Evolutionary conservation across 345 rosid species (phyloP), one percentile per base, ranked within the genome.

Genomic region (Raphanus raphanistrum): DNA sequence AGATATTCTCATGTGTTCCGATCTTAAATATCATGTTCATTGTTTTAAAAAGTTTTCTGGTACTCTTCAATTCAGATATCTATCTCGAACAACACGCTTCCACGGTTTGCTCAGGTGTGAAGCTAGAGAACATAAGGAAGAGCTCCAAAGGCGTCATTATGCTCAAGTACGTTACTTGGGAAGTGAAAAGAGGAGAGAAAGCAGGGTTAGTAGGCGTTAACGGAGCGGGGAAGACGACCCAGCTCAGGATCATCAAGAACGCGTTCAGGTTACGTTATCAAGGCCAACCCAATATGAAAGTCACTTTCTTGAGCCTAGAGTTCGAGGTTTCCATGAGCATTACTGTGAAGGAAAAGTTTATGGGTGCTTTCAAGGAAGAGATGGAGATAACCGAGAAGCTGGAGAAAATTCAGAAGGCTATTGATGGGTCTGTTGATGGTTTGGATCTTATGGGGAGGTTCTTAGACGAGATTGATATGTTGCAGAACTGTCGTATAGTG

Each of bases 381-480:
- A 90, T 94, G 94, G 90, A 87, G 66, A 75, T 90, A 57, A 76
- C 87, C 0, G 82, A 67, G 57, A 79, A 82, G 84, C 76, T 92
- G 73, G 93, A 88, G 85, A 92, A 79, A 80, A 78, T 94, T 50
- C 91, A 94, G 54, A 89, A 88, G 81, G 92, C 90, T 12, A 84
- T 94, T 4, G 94, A 92, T 71, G 73, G 75, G 29, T 28, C 97
- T 2, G 92, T 88, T 38, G 88, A 94, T 64, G 93, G 92, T 83
- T 84, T 94, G 84, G 96, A 94, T 10, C 67, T 94, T 55, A 90
- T 92, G 98, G 98, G 98, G 60, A 89, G 86, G 84, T 85, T 94
- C 55, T 85, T 92, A 74, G 98, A 92, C 68, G 98, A 94, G 80
- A 90, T 90, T 67, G 96, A 94, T 81, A 80, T 80, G 82, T 74